Conservation (phyloP, 1,139 yeast genomes). For the Pichia sp. region DNA sequence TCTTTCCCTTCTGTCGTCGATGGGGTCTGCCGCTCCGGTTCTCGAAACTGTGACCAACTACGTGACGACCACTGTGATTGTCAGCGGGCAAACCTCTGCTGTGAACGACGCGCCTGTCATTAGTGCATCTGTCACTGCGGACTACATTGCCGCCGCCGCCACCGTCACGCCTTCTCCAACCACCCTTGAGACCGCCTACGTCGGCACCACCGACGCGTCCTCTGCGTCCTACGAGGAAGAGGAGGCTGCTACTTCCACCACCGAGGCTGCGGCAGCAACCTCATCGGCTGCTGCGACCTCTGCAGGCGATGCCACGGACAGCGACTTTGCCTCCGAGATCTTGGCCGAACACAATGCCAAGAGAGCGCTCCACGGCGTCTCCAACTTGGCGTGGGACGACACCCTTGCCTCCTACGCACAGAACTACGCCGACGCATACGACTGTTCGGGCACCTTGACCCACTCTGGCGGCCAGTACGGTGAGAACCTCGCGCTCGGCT, state of each 20-base stretch:
- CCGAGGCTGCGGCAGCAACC: constrained; percentile 1
- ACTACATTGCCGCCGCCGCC: constrained; percentile 11
- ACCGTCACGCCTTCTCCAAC: constrained; percentile 3
- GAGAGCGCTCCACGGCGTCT: constrained; percentile 49
- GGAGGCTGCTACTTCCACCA: constrained; percentile 16
- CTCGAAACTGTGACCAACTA: constrained; percentile 25
- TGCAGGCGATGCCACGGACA: constrained; percentile 3
- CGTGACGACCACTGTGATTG: constrained; percentile 18
- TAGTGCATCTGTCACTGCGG: constrained; percentile 10
- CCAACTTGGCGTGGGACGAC: constrained; percentile 43
- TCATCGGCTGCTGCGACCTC: constrained; percentile 19
- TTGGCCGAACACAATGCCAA: constrained; percentile 45
- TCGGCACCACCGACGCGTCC: background rate
- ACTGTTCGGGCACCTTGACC: constrained; percentile 46
- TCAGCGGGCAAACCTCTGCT: constrained; percentile 19
- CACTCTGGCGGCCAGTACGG: constrained; percentile 53
- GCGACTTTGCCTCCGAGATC: constrained; percentile 30
- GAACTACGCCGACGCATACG: constrained; percentile 40
- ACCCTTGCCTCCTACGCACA: constrained; percentile 47
- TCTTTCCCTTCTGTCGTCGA: constrained; percentile 13
- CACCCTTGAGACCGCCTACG: background rate
- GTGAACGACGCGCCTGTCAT: constrained; percentile 19
- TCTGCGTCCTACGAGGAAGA: constrained; percentile 19
- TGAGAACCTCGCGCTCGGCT: constrained; percentile 54
- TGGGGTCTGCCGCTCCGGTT: constrained; percentile 25